phyloP scores from a whole-genome alignment of 139 green algal species.

The Chlorella sp. region DNA sequence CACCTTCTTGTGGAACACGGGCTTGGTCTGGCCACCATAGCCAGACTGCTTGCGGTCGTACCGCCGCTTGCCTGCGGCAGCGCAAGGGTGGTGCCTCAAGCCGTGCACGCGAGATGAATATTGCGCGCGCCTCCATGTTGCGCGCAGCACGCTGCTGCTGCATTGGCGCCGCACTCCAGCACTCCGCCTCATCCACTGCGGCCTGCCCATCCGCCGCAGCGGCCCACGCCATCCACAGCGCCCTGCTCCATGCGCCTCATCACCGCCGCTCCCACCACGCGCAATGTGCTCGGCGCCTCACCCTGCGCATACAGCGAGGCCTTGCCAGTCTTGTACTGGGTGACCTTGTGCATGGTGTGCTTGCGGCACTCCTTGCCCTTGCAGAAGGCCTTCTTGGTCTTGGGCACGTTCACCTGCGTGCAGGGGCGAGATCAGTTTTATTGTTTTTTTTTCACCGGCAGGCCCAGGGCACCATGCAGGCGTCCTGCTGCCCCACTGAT shows the following conservation, averaged over 20 bases:
- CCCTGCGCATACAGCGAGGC: slow-evolving; percentile 97
- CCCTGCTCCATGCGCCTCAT: background rate
- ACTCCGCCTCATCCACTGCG: background rate
- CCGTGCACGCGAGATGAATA: background rate
- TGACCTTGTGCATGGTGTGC: slow-evolving; percentile 99
- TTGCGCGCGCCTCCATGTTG: background rate
- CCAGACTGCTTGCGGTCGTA: slow-evolving; percentile 99
- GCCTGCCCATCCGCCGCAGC: background rate
- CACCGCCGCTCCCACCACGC: background rate
- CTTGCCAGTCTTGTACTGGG: slow-evolving; percentile 99
- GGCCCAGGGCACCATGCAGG: too few species aligned
- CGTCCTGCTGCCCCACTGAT: too few species aligned
- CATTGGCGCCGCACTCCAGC: background rate
- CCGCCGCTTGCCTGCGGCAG: slow-evolving; percentile 91
- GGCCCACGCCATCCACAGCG: background rate
- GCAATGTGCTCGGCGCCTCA: too few species aligned
- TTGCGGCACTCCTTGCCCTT: slow-evolving; percentile 97
- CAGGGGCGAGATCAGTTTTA: too few species aligned
- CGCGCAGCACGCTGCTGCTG: background rate
- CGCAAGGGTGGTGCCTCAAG: background rate
- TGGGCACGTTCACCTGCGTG: slow-evolving; percentile 97
- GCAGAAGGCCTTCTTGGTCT: slow-evolving; percentile 98
- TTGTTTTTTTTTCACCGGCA: too few species aligned
- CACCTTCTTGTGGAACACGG: slow-evolving; percentile 99
- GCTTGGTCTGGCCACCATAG: slow-evolving; percentile 99